A percentile compares a stretch with the other conserved stretches of the same genome.
These are phyloP conservation scores for Chenopodium album DNA, from an alignment of 148 eudicot genomes.

Conservation along the genomic window DNA sequence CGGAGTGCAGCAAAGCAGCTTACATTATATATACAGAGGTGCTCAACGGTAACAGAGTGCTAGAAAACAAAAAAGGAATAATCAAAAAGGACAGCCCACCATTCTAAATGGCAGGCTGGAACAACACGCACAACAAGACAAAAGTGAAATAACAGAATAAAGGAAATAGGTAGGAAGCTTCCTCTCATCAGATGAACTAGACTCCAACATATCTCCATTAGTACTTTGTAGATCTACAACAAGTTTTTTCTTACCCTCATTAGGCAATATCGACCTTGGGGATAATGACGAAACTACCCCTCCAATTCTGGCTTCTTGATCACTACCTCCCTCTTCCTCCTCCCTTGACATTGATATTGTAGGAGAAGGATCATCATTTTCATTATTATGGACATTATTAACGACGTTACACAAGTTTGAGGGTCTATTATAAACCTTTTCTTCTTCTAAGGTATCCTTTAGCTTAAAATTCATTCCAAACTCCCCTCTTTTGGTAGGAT, in stretches of 20 bases:
- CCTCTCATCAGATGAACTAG: no score
- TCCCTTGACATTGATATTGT: neutral
- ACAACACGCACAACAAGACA: no score
- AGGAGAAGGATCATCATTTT: neutral
- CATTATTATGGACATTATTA: neutral
- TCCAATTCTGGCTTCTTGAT: slow-evolving; percentile 4
- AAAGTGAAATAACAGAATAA: no score
- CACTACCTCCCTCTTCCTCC: neutral
- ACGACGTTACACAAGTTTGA: neutral
- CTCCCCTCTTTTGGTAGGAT: slow-evolving; percentile 35
- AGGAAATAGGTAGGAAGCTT: no score
- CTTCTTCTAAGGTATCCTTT: slow-evolving; percentile 22
- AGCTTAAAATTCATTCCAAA: slow-evolving; percentile 36
- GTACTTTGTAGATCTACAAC: slow-evolving; percentile 24
- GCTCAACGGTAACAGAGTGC: no score
- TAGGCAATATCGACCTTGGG: slow-evolving; percentile 24
- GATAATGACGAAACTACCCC: slow-evolving; percentile 8
- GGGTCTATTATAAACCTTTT: neutral
- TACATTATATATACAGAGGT: no score
- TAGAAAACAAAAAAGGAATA: no score
- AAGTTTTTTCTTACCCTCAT: slow-evolving; percentile 3
- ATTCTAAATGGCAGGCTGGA: no score
- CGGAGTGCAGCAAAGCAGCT: no score
- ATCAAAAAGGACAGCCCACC: no score
- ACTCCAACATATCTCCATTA: slow-evolving; percentile 21